These are phyloP conservation scores for Fermentozyma sake DNA, from an alignment of 1,139 yeast genomes.

Conservation along the genomic window DNA sequence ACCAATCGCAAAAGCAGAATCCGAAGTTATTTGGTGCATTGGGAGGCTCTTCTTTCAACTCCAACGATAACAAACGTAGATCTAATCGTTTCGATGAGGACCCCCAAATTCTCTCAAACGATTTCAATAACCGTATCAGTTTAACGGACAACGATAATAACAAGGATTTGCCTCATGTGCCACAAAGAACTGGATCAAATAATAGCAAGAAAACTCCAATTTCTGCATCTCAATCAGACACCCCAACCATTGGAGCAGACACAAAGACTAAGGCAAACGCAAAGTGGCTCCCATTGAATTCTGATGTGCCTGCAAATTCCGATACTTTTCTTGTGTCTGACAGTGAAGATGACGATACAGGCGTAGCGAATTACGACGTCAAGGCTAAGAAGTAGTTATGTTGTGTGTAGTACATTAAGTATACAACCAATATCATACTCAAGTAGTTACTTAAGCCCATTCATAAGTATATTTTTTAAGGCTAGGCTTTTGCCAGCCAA, in stretches of 20 bases:
- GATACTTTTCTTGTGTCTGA: slow-evolving; percentile 79
- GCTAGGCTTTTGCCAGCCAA: no score
- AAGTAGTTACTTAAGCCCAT: no score
- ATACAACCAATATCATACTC: no score
- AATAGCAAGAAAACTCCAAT: no score
- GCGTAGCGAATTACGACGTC: slow-evolving; percentile 10
- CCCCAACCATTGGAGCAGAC: slow-evolving; percentile 1
- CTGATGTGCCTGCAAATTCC: slow-evolving; percentile 55
- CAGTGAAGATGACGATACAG: slow-evolving; percentile 64
- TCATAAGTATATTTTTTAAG: no score
- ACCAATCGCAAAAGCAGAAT: slow-evolving; percentile 13
- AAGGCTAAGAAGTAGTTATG: no score
- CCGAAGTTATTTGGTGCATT: slow-evolving; percentile 45
- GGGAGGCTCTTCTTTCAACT: slow-evolving; percentile 40
- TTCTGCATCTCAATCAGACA: slow-evolving; percentile 1
- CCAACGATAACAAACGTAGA: slow-evolving; percentile 21
- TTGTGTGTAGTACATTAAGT: no score
- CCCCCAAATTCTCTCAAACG: slow-evolving; percentile 48
- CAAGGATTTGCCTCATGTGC: slow-evolving; percentile 42
- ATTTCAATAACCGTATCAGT: slow-evolving; percentile 52
- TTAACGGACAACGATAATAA: slow-evolving; percentile 42
- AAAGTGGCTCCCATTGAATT: slow-evolving; percentile 62
- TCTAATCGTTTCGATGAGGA: slow-evolving; percentile 48
- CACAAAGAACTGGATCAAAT: slow-evolving; percentile 11
- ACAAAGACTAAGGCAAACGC: slow-evolving; percentile 13